Conservation (phyloP, 441 rosid species). For the Metrosideros polymorpha region DNA sequence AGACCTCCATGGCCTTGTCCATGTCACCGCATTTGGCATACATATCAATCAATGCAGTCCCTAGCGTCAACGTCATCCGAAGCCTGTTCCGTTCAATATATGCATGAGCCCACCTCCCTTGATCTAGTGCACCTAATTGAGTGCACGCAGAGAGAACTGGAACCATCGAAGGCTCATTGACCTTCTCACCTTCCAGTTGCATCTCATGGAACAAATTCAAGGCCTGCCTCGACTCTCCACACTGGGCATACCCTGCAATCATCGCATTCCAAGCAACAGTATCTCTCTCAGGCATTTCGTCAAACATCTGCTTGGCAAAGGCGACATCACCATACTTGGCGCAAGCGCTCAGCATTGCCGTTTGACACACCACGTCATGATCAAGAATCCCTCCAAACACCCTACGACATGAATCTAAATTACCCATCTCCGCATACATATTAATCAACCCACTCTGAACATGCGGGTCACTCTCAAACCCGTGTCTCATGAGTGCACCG, state of each 20-base stretch:
- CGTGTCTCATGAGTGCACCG: not conserved
- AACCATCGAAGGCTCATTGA: constrained; percentile 13
- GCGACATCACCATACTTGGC: constrained; percentile 9
- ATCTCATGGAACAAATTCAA: constrained; percentile 17
- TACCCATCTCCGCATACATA: not conserved
- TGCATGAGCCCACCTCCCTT: constrained; percentile 21
- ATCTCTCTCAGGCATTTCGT: constrained; percentile 2
- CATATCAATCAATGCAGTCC: constrained; percentile 26
- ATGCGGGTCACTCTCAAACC: not conserved
- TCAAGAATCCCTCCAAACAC: constrained; percentile 15
- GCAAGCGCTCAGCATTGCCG: constrained; percentile 24
- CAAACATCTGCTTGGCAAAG: constrained; percentile 16
- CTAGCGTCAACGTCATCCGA: constrained; percentile 3
- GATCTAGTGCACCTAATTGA: constrained; percentile 15
- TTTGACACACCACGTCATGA: constrained; percentile 17
- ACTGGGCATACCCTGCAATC: constrained; percentile 15
- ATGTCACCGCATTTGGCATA: constrained; percentile 17
- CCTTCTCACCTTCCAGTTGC: constrained; percentile 12
- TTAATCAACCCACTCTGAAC: not conserved
- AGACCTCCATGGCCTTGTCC: constrained; percentile 16
- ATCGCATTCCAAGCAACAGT: constrained; percentile 20
- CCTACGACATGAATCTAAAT: not conserved
- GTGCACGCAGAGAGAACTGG: constrained; percentile 19
- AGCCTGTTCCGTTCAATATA: constrained; percentile 8
- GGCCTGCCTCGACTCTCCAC: constrained; percentile 16